Conservation (phyloP, 345 rosid species). For the Conringia planisiliqua region DNA sequence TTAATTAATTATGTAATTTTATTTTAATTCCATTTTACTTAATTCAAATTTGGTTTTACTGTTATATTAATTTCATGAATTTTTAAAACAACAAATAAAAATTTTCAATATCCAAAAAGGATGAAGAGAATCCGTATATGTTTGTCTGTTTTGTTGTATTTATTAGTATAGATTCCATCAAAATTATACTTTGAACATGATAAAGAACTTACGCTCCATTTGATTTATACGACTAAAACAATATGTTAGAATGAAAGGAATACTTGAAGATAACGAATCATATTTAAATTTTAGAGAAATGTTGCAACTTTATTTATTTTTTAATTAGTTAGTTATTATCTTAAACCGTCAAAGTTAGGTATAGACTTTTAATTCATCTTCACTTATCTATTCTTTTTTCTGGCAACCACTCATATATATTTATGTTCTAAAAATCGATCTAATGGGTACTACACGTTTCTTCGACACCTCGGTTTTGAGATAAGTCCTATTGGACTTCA, state of each 20-base stretch:
- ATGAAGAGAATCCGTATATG: too few relatives aligned
- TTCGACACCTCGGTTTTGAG: conserved; percentile 24
- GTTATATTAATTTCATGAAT: too few relatives aligned
- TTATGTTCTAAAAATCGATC: background rate
- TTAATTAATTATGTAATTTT: too few relatives aligned
- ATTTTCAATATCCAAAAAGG: too few relatives aligned
- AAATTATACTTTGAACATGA: too few relatives aligned
- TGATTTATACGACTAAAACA: background rate
- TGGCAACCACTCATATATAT: conserved; percentile 23
- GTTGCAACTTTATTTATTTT: background rate
- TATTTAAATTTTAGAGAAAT: background rate
- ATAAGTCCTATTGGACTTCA: conserved; percentile 25
- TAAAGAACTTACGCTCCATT: background rate
- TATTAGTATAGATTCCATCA: too few relatives aligned
- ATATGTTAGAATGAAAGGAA: background rate
- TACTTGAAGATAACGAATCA: conserved; percentile 1
- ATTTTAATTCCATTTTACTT: too few relatives aligned
- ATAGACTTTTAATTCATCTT: conserved; percentile 8
- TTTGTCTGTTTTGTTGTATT: too few relatives aligned
- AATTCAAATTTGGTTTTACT: too few relatives aligned
- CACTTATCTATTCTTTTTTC: background rate
- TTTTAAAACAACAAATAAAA: too few relatives aligned
- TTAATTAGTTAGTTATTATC: conserved; percentile 20
- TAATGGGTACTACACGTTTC: conserved; percentile 25
- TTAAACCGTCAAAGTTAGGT: conserved; percentile 36